Percentiles rank a stretch among this genome's conserved stretches.
phyloP scores from a whole-genome alignment of 768 basidiomycete species.

The Neoboletus magnificus region DNA sequence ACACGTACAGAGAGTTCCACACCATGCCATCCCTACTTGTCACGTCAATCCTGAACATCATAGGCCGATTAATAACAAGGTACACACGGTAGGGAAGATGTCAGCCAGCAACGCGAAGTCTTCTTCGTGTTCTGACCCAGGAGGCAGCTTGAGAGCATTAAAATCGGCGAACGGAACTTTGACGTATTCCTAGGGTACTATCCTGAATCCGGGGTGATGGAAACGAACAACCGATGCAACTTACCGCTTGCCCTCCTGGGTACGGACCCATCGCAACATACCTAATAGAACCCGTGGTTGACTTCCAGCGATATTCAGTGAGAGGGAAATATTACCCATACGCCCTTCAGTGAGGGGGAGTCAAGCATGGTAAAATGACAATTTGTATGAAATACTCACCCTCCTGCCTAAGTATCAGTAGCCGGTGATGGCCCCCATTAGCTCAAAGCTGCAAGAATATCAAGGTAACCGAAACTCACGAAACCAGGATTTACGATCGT shows the following conservation, averaged over 20 bases:
- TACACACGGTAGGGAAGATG: background rate
- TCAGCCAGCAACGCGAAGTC: background rate
- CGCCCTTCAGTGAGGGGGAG: background rate
- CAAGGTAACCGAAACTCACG: background rate
- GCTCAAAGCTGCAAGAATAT: background rate
- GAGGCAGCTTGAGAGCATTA: background rate
- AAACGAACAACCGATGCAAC: background rate
- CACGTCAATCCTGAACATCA: background rate
- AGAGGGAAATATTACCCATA: background rate
- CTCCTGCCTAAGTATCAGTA: background rate
- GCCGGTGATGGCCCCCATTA: background rate
- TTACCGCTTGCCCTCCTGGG: background rate
- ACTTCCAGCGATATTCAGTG: background rate
- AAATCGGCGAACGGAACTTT: background rate
- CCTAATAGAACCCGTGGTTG: background rate
- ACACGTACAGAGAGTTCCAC: background rate
- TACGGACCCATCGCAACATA: background rate
- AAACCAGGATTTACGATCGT: constrained; percentile 48
- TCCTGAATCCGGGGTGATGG: background rate
- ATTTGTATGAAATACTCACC: background rate
- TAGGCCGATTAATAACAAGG: background rate
- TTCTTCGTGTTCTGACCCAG: background rate
- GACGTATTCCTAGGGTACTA: background rate
- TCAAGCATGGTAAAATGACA: background rate
- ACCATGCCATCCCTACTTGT: background rate